Conservation (phyloP, 352 stramenopile genomes). For the Globisporangium emineosum region DNA sequence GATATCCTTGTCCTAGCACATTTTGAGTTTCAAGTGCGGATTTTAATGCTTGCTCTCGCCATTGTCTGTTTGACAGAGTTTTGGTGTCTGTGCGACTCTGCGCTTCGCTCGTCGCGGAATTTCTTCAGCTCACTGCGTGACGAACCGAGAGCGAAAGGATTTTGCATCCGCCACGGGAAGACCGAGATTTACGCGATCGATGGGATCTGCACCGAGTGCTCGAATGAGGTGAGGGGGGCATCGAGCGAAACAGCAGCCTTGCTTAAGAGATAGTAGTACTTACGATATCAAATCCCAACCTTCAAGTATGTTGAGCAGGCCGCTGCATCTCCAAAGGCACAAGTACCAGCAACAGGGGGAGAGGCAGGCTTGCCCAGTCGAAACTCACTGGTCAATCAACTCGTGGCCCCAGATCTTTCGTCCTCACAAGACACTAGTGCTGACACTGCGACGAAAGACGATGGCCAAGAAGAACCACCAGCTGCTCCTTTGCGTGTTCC, state of each 20-base stretch:
- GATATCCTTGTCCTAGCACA: background rate
- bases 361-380: background rate
- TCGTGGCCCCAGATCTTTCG: background rate
- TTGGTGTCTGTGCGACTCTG: conserved; percentile 34
- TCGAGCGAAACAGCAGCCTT: no score
- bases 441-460: background rate
- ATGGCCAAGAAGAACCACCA: background rate
- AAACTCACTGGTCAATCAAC: background rate
- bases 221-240: conserved; percentile 41
- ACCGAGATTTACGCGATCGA: conserved; percentile 40
- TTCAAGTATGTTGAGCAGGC: conserved; percentile 2
- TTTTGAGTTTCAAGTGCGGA: background rate
- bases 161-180: conserved; percentile 59
- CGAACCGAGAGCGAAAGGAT: conserved; percentile 37
- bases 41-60: background rate
- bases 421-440: background rate
- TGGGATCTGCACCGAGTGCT: conserved; percentile 44
- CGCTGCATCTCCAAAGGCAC: background rate
- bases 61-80: conserved; percentile 35
- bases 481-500: background rate
- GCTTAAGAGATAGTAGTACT: background rate
- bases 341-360: background rate
- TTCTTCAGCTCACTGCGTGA: conserved; percentile 29
- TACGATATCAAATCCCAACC: background rate
- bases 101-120: conserved; percentile 27